These are phyloP conservation scores for Yamadazyma olivae DNA, from an alignment of 805 yeast species.

Conservation along the genomic window DNA sequence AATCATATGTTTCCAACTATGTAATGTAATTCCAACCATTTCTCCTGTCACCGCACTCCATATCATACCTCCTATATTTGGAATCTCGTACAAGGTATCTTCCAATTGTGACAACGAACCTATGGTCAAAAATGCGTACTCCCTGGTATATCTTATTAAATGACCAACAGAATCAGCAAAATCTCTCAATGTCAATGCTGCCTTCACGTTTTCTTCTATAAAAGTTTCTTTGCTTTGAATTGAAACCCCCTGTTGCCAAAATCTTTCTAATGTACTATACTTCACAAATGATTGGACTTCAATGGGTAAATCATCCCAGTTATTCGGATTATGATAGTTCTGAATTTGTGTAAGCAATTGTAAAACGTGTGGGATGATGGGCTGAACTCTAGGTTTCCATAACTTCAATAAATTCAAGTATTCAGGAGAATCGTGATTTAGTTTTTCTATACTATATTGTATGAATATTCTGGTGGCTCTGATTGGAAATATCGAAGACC, in stretches of 20 bases:
- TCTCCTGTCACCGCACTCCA: slow-evolving; percentile 89
- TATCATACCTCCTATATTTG: slow-evolving; percentile 69
- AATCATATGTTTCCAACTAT: slow-evolving; percentile 96
- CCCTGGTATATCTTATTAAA: slow-evolving; percentile 90
- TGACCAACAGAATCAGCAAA: slow-evolving; percentile 98
- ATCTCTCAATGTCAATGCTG: slow-evolving; percentile 89
- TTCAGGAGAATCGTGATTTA: slow-evolving; percentile 75
- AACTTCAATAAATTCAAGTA: slow-evolving; percentile 64
- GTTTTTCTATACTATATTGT: slow-evolving; percentile 91
- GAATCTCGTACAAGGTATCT: slow-evolving; percentile 82
- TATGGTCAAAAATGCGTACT: slow-evolving; percentile 86
- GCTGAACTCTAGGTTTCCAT: slow-evolving; percentile 93
- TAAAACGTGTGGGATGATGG: slow-evolving; percentile 86
- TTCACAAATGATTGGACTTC: slow-evolving; percentile 92
- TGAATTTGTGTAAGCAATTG: slow-evolving; percentile 87
- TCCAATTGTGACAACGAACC: slow-evolving; percentile 89
- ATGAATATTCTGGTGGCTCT: slow-evolving; percentile 93
- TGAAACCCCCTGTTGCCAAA: slow-evolving; percentile 98
- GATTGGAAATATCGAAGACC: slow-evolving; percentile 94
- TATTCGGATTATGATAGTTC: slow-evolving; percentile 89
- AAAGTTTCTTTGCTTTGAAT: slow-evolving; percentile 92
- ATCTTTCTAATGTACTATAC: slow-evolving; percentile 85
- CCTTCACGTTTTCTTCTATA: slow-evolving; percentile 89
- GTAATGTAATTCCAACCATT: slow-evolving; percentile 82
- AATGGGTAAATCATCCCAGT: slow-evolving; percentile 83